A percentile compares a stretch with the other conserved stretches of the same genome.
phyloP scores from a whole-genome alignment of 2,329 filamentous ascomycete genomes.

The Phialophora verrucosa region DNA sequence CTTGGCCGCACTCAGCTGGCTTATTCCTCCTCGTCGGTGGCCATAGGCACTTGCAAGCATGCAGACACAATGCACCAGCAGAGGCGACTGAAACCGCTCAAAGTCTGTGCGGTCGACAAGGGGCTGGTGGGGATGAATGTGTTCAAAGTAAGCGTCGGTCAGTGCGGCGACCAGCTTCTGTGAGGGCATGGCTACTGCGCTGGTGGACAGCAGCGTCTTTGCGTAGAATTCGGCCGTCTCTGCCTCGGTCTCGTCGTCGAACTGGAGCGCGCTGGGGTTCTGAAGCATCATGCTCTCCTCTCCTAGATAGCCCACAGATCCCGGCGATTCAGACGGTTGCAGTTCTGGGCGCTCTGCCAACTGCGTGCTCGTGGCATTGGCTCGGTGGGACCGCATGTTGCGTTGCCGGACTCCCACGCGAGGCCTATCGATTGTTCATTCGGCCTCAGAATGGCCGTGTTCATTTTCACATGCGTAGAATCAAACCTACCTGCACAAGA shows the following conservation, averaged over 20 bases:
- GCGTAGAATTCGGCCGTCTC: slow-evolving; percentile 23
- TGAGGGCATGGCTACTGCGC: neutral
- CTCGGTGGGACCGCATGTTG: too few species aligned
- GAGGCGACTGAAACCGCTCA: slow-evolving; percentile 19
- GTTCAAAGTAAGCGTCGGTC: too few species aligned
- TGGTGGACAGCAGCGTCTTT: slow-evolving; percentile 22
- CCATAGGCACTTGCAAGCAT: slow-evolving; percentile 25
- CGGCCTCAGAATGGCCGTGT: too few species aligned
- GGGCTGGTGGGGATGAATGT: too few species aligned
- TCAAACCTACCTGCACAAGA: too few species aligned
- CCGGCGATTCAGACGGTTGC: neutral
- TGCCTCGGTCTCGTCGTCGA: slow-evolving; percentile 25
- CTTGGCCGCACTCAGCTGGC: slow-evolving; percentile 26
- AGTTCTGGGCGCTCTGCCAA: too few species aligned
- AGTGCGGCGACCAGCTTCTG: too few species aligned
- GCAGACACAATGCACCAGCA: slow-evolving; percentile 25
- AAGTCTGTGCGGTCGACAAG: neutral
- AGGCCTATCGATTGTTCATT: too few species aligned
- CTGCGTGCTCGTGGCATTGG: too few species aligned
- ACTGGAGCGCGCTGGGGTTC: slow-evolving; percentile 24
- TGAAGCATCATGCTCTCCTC: slow-evolving; percentile 28
- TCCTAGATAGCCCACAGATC: slow-evolving; percentile 27
- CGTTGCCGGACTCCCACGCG: too few species aligned
- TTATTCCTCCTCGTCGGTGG: slow-evolving; percentile 22
- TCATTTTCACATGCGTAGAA: too few species aligned